Conservation (phyloP, 768 basidiomycete genomes). For the Pleurotus cornucopiae region DNA sequence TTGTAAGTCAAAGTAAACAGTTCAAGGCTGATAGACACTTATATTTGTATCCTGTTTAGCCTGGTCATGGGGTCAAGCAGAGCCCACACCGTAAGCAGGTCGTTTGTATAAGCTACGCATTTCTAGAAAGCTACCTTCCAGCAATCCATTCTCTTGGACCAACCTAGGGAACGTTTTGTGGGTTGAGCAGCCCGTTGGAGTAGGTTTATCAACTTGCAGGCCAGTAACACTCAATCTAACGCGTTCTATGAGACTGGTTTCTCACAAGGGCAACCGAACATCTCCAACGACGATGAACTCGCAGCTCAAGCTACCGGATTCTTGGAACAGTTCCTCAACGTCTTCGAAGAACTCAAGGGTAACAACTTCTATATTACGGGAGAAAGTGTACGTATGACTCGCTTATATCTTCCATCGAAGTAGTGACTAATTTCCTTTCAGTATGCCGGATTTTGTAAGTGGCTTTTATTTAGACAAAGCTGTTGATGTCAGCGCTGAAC, state of each 20-base stretch:
- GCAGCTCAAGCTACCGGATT: conserved; percentile 50
- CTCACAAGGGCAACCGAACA: conserved; percentile 60
- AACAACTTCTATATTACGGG: conserved; percentile 62
- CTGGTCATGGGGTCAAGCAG: conserved; percentile 49
- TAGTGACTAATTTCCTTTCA: conserved; percentile 19
- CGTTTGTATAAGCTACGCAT: neutral
- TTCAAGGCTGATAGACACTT: neutral
- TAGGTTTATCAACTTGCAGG: conserved; percentile 13
- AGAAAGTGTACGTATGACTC: conserved; percentile 50
- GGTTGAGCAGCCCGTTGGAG: conserved; percentile 72
- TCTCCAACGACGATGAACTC: conserved; percentile 55
- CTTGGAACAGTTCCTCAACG: conserved; percentile 59
- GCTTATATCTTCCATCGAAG: neutral
- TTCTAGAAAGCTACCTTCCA: neutral
- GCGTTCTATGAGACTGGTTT: conserved; percentile 48
- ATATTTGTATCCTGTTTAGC: conserved; percentile 17
- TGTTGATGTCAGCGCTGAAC: neutral
- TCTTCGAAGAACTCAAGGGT: conserved; percentile 64
- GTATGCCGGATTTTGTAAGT: conserved; percentile 69
- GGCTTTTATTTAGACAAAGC: neutral
- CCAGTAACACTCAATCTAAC: neutral
- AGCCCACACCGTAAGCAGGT: conserved; percentile 22
- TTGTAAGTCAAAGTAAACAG: conserved; percentile 27
- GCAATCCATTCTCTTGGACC: conserved; percentile 65
- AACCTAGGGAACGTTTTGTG: conserved; percentile 64